A percentile compares a stretch with the other conserved stretches of the same genome.
Evolutionary conservation across 805 yeast species (phyloP).

Genomic region (Saturnispora gosingensis): DNA sequence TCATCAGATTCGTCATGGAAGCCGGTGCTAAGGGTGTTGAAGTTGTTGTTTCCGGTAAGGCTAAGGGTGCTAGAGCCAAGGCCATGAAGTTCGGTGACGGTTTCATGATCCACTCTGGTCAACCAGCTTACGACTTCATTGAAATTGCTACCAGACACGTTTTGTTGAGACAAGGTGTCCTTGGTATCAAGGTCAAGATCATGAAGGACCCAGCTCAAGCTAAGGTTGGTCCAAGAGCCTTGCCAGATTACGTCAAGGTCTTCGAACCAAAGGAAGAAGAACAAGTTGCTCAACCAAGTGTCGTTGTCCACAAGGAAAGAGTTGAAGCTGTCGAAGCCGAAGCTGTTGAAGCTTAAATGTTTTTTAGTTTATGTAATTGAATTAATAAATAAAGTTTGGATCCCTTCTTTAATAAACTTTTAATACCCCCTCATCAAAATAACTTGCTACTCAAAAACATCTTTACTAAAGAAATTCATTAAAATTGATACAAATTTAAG

Average conservation of each 20-base stretch:
- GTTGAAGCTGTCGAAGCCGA: conserved; percentile 27
- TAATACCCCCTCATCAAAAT: background rate
- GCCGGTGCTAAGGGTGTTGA: conserved; percentile 99
- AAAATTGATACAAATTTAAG: background rate
- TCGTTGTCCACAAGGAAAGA: conserved; percentile 55
- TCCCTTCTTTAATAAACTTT: conserved; percentile 1
- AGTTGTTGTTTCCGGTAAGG: conserved; percentile 99
- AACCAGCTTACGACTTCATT: conserved; percentile 98
- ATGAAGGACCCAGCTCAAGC: conserved; percentile 96
- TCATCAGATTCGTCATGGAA: conserved; percentile 99
- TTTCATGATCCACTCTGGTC: conserved; percentile 99
- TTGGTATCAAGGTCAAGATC: conserved; percentile 98
- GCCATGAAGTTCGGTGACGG: conserved; percentile 99
- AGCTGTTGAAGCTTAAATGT: conserved; percentile 26
- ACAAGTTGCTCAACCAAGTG: conserved; percentile 68
- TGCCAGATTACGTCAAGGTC: conserved; percentile 92
- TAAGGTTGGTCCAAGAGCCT: conserved; percentile 78
- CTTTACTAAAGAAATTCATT: background rate
- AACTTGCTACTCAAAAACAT: background rate
- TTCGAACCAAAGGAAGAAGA: conserved; percentile 94
- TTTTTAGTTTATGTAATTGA: background rate
- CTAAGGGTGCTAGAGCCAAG: conserved; percentile 99
- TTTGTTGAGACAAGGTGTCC: conserved; percentile 98
- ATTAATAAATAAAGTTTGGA: background rate
- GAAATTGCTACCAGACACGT: conserved; percentile 99